Conservation (phyloP, 306 rosid species). For the Vigna angularis region DNA sequence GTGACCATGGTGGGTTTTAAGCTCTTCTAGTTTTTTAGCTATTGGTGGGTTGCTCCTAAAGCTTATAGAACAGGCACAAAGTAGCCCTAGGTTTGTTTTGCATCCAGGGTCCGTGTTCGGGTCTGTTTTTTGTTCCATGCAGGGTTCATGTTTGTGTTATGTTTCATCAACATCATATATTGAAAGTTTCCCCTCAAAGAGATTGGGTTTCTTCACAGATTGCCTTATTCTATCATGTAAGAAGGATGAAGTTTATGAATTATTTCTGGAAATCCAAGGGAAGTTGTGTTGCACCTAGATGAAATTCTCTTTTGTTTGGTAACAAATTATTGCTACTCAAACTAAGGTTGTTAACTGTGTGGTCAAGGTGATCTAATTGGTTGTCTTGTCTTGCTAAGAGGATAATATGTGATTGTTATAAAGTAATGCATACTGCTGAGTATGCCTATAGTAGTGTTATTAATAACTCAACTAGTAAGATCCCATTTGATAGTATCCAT, state of each 20-base stretch:
- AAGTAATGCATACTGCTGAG: neutral
- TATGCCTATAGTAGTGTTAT: neutral
- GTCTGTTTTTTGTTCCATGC: too few relatives aligned
- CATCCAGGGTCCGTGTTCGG: too few relatives aligned
- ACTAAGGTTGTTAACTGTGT: neutral
- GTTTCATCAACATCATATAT: neutral
- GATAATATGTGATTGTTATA: neutral
- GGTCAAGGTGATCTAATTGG: neutral
- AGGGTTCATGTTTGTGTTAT: too few relatives aligned
- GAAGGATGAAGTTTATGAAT: neutral
- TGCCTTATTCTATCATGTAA: neutral
- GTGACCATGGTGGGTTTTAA: too few relatives aligned
- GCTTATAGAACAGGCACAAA: neutral
- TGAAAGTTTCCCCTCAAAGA: neutral
- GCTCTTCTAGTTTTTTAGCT: too few relatives aligned
- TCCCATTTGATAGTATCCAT: neutral
- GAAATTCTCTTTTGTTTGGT: neutral
- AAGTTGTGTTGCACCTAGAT: neutral
- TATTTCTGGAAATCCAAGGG: neutral
- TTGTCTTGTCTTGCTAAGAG: neutral
- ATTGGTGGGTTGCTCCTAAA: too few relatives aligned
- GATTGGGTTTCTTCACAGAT: neutral
- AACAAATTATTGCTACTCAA: neutral
- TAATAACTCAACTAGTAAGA: neutral
- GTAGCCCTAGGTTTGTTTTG: neutral